These are phyloP conservation scores for Fusarium piperis DNA, from an alignment of 2,329 filamentous ascomycete species.

Conservation along the genomic window DNA sequence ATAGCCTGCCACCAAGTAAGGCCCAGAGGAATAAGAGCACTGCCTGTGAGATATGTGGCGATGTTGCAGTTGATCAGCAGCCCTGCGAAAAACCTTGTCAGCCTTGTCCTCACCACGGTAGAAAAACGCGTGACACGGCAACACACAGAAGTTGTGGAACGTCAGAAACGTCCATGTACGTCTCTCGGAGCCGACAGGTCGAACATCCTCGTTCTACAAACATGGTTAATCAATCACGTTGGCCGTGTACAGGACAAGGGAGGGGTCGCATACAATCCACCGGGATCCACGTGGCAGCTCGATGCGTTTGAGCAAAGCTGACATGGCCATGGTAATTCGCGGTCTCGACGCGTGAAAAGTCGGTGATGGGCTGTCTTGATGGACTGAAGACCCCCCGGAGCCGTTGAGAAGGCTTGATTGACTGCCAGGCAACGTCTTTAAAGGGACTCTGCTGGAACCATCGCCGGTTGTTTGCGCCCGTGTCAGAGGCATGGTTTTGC, in stretches of 20 bases:
- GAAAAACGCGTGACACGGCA: neutral
- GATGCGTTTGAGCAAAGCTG: slow-evolving; percentile 36
- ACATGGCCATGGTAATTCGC: slow-evolving; percentile 34
- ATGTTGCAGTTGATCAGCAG: slow-evolving; percentile 59
- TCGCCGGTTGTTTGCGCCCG: neutral
- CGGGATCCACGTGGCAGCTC: slow-evolving; percentile 46
- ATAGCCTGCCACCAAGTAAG: slow-evolving; percentile 56
- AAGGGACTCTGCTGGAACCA: neutral
- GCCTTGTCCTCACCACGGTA: neutral
- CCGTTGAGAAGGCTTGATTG: neutral
- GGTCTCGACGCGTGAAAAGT: neutral
- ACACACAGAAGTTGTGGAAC: slow-evolving; percentile 56
- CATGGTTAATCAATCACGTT: slow-evolving; percentile 1
- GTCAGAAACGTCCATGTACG: slow-evolving; percentile 55
- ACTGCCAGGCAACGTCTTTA: neutral
- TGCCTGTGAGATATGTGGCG: slow-evolving; percentile 53
- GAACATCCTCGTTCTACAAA: slow-evolving; percentile 59
- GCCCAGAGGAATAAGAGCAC: slow-evolving; percentile 53
- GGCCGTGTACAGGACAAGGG: neutral
- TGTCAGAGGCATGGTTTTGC: neutral
- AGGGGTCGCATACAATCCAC: slow-evolving; percentile 44
- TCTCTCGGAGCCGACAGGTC: slow-evolving; percentile 54
- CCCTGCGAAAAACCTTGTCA: slow-evolving; percentile 43
- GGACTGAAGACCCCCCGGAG: neutral
- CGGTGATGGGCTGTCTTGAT: neutral